Percentiles rank a stretch among this genome's conserved stretches.
Evolutionary conservation across 257 asterid genomes (phyloP).

Genomic region (Solanum megistacrolobum): DNA sequence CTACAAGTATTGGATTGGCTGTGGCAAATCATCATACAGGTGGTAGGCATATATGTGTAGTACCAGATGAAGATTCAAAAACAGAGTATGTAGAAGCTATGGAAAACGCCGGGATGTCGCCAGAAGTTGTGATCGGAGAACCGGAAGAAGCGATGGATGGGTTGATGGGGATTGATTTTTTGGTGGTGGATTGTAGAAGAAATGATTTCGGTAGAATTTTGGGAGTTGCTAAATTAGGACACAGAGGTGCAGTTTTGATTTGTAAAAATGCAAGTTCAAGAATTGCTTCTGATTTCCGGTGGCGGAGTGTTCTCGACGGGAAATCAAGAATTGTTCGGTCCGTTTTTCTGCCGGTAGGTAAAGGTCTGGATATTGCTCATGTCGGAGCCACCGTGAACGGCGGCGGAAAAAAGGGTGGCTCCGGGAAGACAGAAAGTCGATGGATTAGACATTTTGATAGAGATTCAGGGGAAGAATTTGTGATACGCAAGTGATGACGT

Average conservation of each 20-base stretch:
- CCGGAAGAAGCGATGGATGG: constrained; percentile 34
- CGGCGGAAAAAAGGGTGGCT: constrained; percentile 15
- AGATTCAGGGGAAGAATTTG: constrained; percentile 53
- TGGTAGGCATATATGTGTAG: constrained; percentile 65
- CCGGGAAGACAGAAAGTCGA: constrained; percentile 16
- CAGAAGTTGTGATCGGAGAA: constrained; percentile 34
- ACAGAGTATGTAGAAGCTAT: constrained; percentile 32
- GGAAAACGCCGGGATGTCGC: constrained; percentile 28
- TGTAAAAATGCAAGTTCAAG: constrained; percentile 62
- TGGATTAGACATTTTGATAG: constrained; percentile 57
- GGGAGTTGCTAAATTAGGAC: constrained; percentile 51
- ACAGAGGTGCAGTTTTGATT: constrained; percentile 68
- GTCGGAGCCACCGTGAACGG: constrained; percentile 42
- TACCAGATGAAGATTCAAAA: constrained; percentile 46
- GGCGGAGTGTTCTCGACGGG: constrained; percentile 48
- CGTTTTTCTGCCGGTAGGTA: constrained; percentile 77
- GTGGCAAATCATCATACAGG: constrained; percentile 59
- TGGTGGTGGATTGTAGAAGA: constrained; percentile 52
- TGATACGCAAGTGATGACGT: constrained; percentile 1
- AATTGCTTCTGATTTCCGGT: constrained; percentile 37
- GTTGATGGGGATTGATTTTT: constrained; percentile 47
- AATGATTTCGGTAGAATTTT: constrained; percentile 35
- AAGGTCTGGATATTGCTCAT: constrained; percentile 71
- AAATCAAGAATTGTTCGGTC: constrained; percentile 55
- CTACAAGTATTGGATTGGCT: constrained; percentile 63